Conservation (phyloP, 2,329 filamentous ascomycete genomes). For the Tolypocladium pustulatum region DNA sequence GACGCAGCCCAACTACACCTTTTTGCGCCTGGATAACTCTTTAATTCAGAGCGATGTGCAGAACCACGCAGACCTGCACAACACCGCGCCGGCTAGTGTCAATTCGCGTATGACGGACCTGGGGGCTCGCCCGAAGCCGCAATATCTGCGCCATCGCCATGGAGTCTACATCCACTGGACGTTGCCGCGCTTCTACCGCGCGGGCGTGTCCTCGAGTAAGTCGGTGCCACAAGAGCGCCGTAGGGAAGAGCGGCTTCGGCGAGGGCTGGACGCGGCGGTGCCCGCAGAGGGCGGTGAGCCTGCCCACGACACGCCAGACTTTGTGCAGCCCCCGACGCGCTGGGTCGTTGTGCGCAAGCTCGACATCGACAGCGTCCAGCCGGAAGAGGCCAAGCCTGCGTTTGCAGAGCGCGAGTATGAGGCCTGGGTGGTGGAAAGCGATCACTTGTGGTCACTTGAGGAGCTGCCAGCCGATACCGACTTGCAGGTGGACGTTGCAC, state of each 20-base stretch:
- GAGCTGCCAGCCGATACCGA: conserved; percentile 18
- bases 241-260: not conserved
- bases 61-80: conserved; percentile 25
- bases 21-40: conserved; percentile 24
- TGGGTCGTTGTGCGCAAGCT: conserved; percentile 27
- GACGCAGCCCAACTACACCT: conserved; percentile 35
- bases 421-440: conserved; percentile 29
- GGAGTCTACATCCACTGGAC: conserved; percentile 33
- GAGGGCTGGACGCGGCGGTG: not conserved
- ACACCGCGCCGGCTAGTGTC: conserved; percentile 12
- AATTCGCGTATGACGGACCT: conserved; percentile 28
- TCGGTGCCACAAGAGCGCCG: conserved; percentile 1
- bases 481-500: conserved; percentile 27
- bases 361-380: conserved; percentile 8
- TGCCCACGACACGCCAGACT: conserved; percentile 4
- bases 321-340: conserved; percentile 16
- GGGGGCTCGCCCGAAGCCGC: conserved; percentile 3
- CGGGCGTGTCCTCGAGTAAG: conserved; percentile 9
- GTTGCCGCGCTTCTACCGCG: conserved; percentile 24
- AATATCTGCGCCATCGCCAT: conserved; percentile 15
- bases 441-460: conserved; percentile 20
- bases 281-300: not conserved
- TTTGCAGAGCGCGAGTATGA: conserved; percentile 3
- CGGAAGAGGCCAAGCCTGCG: not conserved
- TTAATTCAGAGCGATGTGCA: conserved; percentile 27